Evolutionary conservation across 306 rosid genomes (phyloP).

Genomic region (Fagus crenata): DNA sequence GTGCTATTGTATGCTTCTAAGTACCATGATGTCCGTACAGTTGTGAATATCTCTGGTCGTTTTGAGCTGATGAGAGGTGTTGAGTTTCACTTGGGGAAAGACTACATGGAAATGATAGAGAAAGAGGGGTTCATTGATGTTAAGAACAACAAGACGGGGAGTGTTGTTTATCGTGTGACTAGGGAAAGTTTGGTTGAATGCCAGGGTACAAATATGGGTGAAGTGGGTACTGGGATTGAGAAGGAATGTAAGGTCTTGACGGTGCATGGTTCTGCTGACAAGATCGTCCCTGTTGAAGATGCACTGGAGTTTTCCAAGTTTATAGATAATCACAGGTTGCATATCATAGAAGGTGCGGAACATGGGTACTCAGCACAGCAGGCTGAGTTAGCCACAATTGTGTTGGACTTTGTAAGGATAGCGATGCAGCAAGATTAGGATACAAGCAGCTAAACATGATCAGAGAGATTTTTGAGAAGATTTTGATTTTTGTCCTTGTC

Average conservation of each 20-base stretch:
- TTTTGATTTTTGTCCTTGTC: too few relatives aligned
- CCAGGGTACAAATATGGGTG: constrained; percentile 54
- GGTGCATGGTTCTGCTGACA: constrained; percentile 65
- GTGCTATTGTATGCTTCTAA: constrained; percentile 76
- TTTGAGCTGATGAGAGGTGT: constrained; percentile 61
- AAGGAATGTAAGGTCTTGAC: constrained; percentile 72
- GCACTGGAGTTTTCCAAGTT: constrained; percentile 68
- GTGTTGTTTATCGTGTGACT: constrained; percentile 46
- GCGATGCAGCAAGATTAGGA: constrained; percentile 38
- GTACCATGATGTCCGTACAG: constrained; percentile 50
- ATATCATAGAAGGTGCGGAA: constrained; percentile 60
- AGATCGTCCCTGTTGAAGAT: constrained; percentile 54
- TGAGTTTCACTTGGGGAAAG: constrained; percentile 53
- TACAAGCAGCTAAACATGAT: constrained; percentile 27
- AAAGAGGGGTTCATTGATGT: constrained; percentile 65
- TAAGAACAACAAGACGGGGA: constrained; percentile 47
- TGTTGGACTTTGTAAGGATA: constrained; percentile 45
- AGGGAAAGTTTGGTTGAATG: constrained; percentile 66
- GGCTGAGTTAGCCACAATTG: constrained; percentile 49
- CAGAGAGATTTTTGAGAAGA: too few relatives aligned
- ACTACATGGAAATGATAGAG: constrained; percentile 52
- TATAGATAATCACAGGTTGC: constrained; percentile 68
- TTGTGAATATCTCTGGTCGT: constrained; percentile 78
- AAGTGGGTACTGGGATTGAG: constrained; percentile 63
- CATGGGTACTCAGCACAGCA: constrained; percentile 55